Conservation (phyloP, 2,329 filamentous ascomycete genomes). For the Sarocladium brachiariae region DNA sequence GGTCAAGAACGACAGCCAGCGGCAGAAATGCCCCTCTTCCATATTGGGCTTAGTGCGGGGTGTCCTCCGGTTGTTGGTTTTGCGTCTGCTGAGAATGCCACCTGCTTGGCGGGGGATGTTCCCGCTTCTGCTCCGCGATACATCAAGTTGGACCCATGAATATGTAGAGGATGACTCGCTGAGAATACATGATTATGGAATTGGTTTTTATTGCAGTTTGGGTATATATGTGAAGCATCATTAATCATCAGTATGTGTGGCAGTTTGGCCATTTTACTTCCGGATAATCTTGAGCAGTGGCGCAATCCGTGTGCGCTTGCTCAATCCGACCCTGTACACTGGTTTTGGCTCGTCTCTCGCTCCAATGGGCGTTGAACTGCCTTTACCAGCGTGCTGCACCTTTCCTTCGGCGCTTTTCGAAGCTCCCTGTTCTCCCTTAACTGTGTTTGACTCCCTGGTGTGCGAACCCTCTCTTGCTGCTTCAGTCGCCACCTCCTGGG, state of each 20-base stretch:
- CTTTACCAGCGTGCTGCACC: neutral
- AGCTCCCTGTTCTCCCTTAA: neutral
- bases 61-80: no score
- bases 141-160: neutral
- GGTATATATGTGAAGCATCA: neutral
- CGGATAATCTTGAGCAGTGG: slow-evolving; percentile 43
- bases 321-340: slow-evolving; percentile 43
- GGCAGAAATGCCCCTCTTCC: slow-evolving; percentile 17
- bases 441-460: no score
- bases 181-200: no score
- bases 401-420: neutral
- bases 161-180: no score
- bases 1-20: slow-evolving; percentile 10
- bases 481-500: neutral
- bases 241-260: neutral
- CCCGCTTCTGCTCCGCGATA: neutral
- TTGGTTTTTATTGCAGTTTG: neutral
- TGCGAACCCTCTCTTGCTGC: no score
- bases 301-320: slow-evolving; percentile 42
- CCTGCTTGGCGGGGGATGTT: neutral
- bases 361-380: neutral
- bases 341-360: slow-evolving; percentile 27
- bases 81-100: no score
- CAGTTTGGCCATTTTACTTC: slow-evolving; percentile 23
- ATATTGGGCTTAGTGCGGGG: slow-evolving; percentile 23